These are phyloP conservation scores for Cladosporium sp. DNA, from an alignment of 2,329 filamentous ascomycete genomes.

Conservation along the genomic window DNA sequence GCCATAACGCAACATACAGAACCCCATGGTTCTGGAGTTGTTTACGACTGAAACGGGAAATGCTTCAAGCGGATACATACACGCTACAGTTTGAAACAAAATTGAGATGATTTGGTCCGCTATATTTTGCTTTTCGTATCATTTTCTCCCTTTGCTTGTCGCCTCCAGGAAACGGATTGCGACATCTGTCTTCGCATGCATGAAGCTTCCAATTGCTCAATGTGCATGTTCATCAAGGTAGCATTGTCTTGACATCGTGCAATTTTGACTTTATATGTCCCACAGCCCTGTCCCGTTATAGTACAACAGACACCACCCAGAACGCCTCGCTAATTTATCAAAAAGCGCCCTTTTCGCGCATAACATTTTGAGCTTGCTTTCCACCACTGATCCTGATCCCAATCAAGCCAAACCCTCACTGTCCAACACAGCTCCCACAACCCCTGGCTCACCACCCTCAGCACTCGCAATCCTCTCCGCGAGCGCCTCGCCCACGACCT, in stretches of 20 bases:
- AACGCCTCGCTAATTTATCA: constrained; percentile 21
- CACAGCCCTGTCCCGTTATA: not conserved
- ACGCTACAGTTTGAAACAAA: constrained; percentile 1
- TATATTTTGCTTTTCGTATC: not conserved
- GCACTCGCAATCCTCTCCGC: constrained; percentile 39
- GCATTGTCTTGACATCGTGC: not conserved
- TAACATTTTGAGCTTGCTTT: not conserved
- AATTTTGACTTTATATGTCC: not conserved
- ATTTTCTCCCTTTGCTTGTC: not conserved
- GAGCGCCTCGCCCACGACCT: constrained; percentile 48
- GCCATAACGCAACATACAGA: not conserved
- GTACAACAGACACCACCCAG: constrained; percentile 6
- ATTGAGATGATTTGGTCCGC: not conserved
- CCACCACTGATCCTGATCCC: not conserved
- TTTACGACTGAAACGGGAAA: constrained; percentile 20
- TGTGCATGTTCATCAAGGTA: not conserved
- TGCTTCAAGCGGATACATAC: constrained; percentile 4
- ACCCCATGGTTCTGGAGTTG: not conserved
- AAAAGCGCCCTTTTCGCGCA: not conserved
- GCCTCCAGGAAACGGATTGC: not conserved
- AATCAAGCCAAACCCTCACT: constrained; percentile 2
- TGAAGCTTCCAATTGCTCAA: not conserved
- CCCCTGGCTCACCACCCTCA: not conserved
- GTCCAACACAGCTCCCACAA: constrained; percentile 18
- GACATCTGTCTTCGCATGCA: not conserved